A percentile compares a stretch with the other conserved stretches of the same genome.
Evolutionary conservation across 2,329 filamentous ascomycete species (phyloP).

Genomic region (Ascocoryne sarcoides): DNA sequence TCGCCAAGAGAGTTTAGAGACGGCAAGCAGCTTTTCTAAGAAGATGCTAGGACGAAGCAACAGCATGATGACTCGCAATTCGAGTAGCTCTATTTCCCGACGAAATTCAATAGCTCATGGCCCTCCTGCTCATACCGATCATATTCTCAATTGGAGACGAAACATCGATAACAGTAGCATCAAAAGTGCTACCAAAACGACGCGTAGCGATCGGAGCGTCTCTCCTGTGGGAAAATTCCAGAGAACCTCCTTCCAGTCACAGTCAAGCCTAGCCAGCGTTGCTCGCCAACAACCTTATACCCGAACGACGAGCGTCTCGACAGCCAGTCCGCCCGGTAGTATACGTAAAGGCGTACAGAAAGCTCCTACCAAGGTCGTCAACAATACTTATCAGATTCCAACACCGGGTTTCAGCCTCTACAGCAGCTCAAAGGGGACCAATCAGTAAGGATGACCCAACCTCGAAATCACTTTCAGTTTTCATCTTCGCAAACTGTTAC

Average conservation of each 20-base stretch:
- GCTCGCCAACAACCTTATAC: conserved; percentile 24
- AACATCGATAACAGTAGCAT: conserved; percentile 40
- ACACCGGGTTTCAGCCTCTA: conserved; percentile 48
- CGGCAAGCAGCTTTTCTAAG: conserved; percentile 61
- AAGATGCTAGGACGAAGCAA: conserved; percentile 26
- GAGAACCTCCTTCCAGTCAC: conserved; percentile 23
- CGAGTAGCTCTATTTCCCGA: conserved; percentile 34
- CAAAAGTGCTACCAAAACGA: conserved; percentile 33
- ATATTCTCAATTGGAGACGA: conserved; percentile 84
- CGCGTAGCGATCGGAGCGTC: conserved; percentile 44
- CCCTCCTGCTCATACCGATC: conserved; percentile 43
- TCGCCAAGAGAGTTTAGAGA: conserved; percentile 58
- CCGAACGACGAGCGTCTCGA: conserved; percentile 17
- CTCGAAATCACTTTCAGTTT: background rate
- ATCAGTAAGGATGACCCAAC: conserved; percentile 29
- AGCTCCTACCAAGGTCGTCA: conserved; percentile 15
- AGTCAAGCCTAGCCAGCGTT: conserved; percentile 21
- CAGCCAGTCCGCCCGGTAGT: conserved; percentile 22
- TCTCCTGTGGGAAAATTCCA: conserved; percentile 36
- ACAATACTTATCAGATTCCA: conserved; percentile 33
- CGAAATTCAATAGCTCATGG: conserved; percentile 34
- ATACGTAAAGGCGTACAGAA: conserved; percentile 9
- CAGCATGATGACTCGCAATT: conserved; percentile 38
- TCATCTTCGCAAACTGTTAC: background rate
- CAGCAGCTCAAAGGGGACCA: conserved; percentile 32